These are phyloP conservation scores for Barbarea vulgaris DNA, from an alignment of 345 rosid species.

Conservation along the genomic window DNA sequence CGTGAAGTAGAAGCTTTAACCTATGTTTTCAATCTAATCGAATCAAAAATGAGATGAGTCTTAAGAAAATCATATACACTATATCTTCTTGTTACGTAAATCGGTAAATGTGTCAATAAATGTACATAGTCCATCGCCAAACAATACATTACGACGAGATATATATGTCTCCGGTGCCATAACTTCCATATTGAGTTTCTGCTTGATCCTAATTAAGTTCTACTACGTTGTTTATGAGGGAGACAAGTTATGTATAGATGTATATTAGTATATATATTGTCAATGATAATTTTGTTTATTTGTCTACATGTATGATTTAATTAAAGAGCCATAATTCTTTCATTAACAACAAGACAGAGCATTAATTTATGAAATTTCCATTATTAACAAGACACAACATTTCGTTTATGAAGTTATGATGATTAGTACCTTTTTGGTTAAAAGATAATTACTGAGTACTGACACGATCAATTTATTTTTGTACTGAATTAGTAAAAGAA, in stretches of 20 bases:
- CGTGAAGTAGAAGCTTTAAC: slow-evolving; percentile 17
- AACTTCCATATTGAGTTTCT: background rate
- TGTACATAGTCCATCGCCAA: background rate
- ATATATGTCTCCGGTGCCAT: background rate
- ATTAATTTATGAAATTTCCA: too few relatives aligned
- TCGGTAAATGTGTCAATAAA: background rate
- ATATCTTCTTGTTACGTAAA: background rate
- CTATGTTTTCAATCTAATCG: slow-evolving; percentile 1
- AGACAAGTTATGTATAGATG: background rate
- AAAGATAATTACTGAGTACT: too few relatives aligned
- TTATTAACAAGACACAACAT: background rate
- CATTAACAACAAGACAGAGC: background rate
- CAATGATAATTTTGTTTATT: background rate
- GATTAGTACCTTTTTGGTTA: background rate
- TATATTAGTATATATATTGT: background rate
- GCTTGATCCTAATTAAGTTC: background rate
- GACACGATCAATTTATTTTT: too few relatives aligned
- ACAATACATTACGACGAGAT: background rate
- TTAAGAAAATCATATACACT: background rate
- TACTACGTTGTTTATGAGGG: background rate
- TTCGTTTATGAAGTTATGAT: background rate
- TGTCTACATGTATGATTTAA: background rate
- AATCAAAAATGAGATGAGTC: background rate
- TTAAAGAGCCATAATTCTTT: background rate
- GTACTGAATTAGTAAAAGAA: too few relatives aligned